These are phyloP conservation scores for Davidsoniella neocaledoniae DNA, from an alignment of 2,329 filamentous ascomycete species.

Conservation along the genomic window DNA sequence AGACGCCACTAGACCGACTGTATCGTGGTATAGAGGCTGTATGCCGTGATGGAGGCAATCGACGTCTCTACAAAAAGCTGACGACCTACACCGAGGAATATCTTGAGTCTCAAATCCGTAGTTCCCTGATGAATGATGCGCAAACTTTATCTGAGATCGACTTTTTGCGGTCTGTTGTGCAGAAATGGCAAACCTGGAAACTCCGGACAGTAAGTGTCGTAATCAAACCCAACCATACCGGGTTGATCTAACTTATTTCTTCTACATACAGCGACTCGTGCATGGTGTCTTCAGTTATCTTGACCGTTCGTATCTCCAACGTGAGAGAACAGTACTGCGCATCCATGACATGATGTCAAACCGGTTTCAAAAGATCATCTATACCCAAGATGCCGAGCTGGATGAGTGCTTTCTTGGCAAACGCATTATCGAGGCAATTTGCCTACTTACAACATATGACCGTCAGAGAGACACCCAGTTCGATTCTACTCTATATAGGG, in stretches of 20 bases:
- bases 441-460: constrained; percentile 58
- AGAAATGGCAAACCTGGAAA: constrained; percentile 62
- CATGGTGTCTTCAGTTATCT: constrained; percentile 87
- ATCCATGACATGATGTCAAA: constrained; percentile 68
- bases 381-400: constrained; percentile 15
- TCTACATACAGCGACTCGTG: constrained; percentile 43
- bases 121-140: constrained; percentile 32
- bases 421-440: constrained; percentile 38
- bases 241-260: constrained; percentile 1
- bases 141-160: constrained; percentile 38
- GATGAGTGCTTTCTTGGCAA: constrained; percentile 10
- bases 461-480: constrained; percentile 40
- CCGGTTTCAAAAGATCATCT: constrained; percentile 51
- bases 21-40: constrained; percentile 86
- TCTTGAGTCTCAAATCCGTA: constrained; percentile 44
- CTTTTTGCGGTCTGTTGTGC: constrained; percentile 38
- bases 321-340: constrained; percentile 49
- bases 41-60: constrained; percentile 61
- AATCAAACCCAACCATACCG: not conserved
- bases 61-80: constrained; percentile 49
- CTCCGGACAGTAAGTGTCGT: constrained; percentile 9
- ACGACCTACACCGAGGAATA: constrained; percentile 49
- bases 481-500: constrained; percentile 49
- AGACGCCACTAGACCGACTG: constrained; percentile 69
- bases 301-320: constrained; percentile 74